Evolutionary conservation across 805 yeast species (phyloP).

Genomic region (Osmozyma mogii): DNA sequence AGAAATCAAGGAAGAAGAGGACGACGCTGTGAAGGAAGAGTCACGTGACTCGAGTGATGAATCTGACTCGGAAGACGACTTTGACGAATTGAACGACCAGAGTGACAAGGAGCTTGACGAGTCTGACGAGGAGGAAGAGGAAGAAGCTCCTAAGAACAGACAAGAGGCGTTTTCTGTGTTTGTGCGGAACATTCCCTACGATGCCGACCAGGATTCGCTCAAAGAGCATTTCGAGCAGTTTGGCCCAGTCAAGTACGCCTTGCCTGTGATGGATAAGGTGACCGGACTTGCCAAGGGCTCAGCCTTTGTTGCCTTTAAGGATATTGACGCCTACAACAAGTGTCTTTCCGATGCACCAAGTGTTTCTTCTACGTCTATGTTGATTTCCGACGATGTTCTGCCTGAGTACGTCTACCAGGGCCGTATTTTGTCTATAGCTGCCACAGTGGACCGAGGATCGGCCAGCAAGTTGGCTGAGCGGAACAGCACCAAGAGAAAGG

Average conservation of each 20-base stretch:
- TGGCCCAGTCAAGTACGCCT: conserved; percentile 86
- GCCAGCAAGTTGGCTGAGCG: conserved; percentile 70
- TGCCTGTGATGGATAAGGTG: conserved; percentile 82
- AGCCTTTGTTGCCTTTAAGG: conserved; percentile 83
- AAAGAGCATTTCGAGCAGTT: conserved; percentile 72
- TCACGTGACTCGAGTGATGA: conserved; percentile 29
- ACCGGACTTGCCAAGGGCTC: conserved; percentile 89
- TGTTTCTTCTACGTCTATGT: conserved; percentile 49
- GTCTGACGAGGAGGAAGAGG: conserved; percentile 13
- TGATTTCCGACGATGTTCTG: conserved; percentile 88
- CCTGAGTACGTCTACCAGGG: conserved; percentile 89
- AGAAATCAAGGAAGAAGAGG: conserved; percentile 27
- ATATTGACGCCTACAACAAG: conserved; percentile 51
- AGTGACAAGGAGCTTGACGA: conserved; percentile 21
- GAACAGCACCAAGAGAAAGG: conserved; percentile 66
- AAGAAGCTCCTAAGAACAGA: conserved; percentile 42
- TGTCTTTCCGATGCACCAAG: conserved; percentile 79
- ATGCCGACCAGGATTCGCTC: conserved; percentile 75
- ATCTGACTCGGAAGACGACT: conserved; percentile 17
- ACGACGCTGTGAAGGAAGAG: conserved; percentile 21
- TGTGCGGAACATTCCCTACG: conserved; percentile 91
- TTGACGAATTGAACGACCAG: conserved; percentile 24
- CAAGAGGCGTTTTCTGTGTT: conserved; percentile 70
- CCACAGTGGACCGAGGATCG: conserved; percentile 80
- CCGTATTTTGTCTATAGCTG: conserved; percentile 72